phyloP scores from a whole-genome alignment of 1,284 basidiomycete species.

The Marasmius sp. region DNA sequence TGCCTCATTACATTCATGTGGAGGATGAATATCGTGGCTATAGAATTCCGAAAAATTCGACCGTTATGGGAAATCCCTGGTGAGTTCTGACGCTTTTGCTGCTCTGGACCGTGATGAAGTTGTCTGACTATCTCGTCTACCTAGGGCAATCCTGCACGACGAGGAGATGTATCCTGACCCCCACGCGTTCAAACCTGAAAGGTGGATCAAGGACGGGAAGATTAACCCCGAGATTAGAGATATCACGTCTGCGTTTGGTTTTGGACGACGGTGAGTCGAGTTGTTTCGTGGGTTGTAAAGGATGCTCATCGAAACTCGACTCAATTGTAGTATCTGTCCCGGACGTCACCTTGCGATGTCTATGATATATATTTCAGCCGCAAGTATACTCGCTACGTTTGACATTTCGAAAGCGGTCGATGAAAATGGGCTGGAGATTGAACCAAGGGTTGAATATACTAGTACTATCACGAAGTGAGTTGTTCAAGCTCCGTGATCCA shows the following conservation, averaged over 20 bases:
- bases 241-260: slow-evolving; percentile 1
- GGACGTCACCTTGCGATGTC: not conserved
- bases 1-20: not conserved
- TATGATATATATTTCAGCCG: too few species aligned
- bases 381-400: too few species aligned
- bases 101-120: too few species aligned
- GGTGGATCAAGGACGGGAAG: slow-evolving; percentile 1
- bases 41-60: not conserved
- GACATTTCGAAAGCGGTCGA: too few species aligned
- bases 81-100: not conserved
- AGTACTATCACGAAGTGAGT: not conserved
- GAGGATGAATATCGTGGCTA: not conserved
- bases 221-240: slow-evolving; percentile 1
- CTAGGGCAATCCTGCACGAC: slow-evolving; percentile 19
- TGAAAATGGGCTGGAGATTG: too few species aligned
- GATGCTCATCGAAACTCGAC: not conserved
- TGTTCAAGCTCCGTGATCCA: not conserved
- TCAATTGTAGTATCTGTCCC: not conserved
- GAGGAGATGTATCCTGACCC: slow-evolving; percentile 5
- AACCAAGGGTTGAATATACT: not conserved
- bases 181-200: slow-evolving; percentile 3
- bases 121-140: not conserved
- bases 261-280: slow-evolving; percentile 1
- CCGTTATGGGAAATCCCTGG: not conserved
- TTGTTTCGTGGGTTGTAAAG: not conserved